These are phyloP conservation scores for Trametes meyenii DNA, from an alignment of 768 basidiomycete species.

Conservation along the genomic window DNA sequence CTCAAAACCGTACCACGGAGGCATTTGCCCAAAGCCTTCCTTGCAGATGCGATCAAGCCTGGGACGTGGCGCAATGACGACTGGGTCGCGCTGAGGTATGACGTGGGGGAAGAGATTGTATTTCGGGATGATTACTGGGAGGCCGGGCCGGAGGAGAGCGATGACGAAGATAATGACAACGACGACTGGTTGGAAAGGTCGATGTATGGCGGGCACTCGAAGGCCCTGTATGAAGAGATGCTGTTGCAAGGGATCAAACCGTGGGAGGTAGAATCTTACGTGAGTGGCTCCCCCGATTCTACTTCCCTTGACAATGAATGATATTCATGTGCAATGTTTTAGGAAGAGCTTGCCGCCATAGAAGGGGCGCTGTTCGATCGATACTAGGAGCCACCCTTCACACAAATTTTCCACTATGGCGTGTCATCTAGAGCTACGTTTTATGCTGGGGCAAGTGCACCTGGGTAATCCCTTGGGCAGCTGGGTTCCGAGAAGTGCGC, in stretches of 20 bases:
- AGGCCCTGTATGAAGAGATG: constrained; percentile 39
- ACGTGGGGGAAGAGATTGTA: too few relatives aligned
- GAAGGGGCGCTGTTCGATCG: too few relatives aligned
- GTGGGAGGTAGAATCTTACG: constrained; percentile 39
- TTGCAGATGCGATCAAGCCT: neutral
- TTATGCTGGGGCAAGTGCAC: too few relatives aligned
- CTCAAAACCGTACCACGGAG: neutral
- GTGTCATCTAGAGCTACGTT: too few relatives aligned
- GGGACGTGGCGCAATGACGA: neutral
- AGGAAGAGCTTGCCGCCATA: too few relatives aligned
- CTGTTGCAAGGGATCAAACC: constrained; percentile 45
- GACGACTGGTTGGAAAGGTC: constrained; percentile 19
- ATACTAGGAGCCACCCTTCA: neutral
- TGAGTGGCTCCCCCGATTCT: neutral
- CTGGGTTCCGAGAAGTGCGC: too few relatives aligned
- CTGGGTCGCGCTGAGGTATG: neutral
- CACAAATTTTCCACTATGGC: neutral
- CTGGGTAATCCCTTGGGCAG: too few relatives aligned
- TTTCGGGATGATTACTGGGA: too few relatives aligned
- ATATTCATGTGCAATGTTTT: too few relatives aligned
- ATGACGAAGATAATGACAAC: neutral
- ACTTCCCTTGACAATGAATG: too few relatives aligned
- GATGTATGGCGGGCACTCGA: constrained; percentile 39
- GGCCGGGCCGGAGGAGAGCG: neutral
- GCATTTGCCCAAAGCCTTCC: neutral